phyloP scores from a whole-genome alignment of 108 stramenopile genomes.

The Pseudonitzschia delicatissima region DNA sequence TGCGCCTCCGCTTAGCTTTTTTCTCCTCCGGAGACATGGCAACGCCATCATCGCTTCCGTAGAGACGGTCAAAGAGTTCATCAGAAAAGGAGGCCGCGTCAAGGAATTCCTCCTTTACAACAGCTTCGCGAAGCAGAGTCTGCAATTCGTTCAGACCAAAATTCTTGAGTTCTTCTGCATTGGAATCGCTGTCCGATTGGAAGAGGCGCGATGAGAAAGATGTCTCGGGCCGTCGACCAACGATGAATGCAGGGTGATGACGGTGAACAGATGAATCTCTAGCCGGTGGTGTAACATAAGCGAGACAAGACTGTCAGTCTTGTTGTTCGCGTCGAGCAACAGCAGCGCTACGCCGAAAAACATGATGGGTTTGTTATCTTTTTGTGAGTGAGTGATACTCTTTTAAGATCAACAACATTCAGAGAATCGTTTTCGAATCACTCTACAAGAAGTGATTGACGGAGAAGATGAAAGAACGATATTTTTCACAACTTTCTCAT shows the following conservation, averaged over 20 bases:
- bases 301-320: not conserved
- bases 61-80: conserved; percentile 55
- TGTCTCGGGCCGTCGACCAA: not conserved
- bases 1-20: conserved; percentile 31
- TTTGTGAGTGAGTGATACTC: no score
- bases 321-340: not conserved
- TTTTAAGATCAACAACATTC: no score
- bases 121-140: conserved; percentile 72
- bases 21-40: conserved; percentile 37
- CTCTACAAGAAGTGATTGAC: no score
- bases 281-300: not conserved
- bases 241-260: not conserved
- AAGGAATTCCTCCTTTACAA: conserved; percentile 54
- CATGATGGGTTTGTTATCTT: no score
- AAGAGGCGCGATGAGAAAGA: not conserved
- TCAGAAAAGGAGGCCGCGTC: conserved; percentile 61
- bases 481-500: no score
- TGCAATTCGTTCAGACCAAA: conserved; percentile 87
- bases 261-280: not conserved
- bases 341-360: not conserved
- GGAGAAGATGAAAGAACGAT: no score
- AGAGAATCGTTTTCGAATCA: no score
- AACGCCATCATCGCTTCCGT: conserved; percentile 13
- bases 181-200: not conserved
- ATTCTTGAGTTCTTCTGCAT: not conserved